Evolutionary conservation across 495 filamentous ascomycete species (phyloP), one percentile per base, ranked within the genome.

Genomic region (Astrocystis sublimbata): DNA sequence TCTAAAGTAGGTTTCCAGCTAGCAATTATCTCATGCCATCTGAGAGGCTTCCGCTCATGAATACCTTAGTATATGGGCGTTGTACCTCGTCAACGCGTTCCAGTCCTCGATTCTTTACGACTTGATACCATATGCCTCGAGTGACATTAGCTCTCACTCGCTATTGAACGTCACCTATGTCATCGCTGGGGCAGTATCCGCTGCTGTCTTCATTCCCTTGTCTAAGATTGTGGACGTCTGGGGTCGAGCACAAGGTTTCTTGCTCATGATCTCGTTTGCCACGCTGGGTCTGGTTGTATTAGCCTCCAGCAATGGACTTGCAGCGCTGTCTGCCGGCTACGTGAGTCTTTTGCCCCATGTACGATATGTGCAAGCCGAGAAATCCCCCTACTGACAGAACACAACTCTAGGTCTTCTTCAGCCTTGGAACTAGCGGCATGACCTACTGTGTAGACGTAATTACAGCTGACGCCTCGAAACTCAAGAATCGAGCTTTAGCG

Each of bases 211-310:
- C 35, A 73, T 88, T 26, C 80, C 86, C 1, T 68, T 83, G 12
- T 83, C 85, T 19, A 85, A 86, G 62, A 72, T 88, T 41, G 65
- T 87, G 54, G 82, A 88, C 65, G 66, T 85, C 4, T 85, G 80
- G 75, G 86, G 83, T 45, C 69, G 76, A 51, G 60, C 74, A 13
- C 64, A 75, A 49, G 77, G 71, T 13, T 71, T 75, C 42, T 41
- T 61, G 0, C 43, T 76, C 19, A 73, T 73, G 67, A 66, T 68
- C 3, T n/a, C 64, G 17, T 38, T 73, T 7, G 63, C 65, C 50
- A 65, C 66, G 17, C 5, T 75, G 6, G 76, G 75, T 21, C 63
- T 78, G 12, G 63, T 79, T 24, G 70, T 80, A 65, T 75, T 78
- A 73, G 79, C 79, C 15, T 65, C 69, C 10, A 75, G 73, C 61